phyloP scores from a whole-genome alignment of 2,329 filamentous ascomycete species.

The Cytospora leucostoma region DNA sequence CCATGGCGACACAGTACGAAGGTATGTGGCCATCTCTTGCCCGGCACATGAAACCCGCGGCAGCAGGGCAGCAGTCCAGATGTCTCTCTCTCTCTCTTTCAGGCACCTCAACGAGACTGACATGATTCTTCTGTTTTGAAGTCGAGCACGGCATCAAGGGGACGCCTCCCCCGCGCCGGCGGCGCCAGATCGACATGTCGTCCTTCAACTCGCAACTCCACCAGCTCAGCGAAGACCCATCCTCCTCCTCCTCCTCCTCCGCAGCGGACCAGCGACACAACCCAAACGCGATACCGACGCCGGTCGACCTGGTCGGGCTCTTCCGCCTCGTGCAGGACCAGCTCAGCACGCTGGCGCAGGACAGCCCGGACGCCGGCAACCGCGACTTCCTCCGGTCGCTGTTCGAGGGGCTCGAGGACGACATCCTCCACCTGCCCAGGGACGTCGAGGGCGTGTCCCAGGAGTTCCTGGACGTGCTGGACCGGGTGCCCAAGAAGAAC shows the following conservation, averaged over 20 bases:
- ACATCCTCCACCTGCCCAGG: constrained; percentile 55
- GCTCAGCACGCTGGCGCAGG: constrained; percentile 52
- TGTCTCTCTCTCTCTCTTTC: neutral
- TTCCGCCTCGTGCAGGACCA: constrained; percentile 63
- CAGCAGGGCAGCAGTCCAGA: constrained; percentile 9
- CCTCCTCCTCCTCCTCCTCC: constrained; percentile 36
- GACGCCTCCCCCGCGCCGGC: constrained; percentile 41
- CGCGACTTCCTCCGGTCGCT: constrained; percentile 53
- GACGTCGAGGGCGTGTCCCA: constrained; percentile 58
- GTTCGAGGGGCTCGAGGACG: constrained; percentile 48
- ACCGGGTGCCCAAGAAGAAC: constrained; percentile 55
- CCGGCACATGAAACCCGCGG: neutral
- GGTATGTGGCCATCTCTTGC: constrained; percentile 37
- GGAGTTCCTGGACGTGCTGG: constrained; percentile 60
- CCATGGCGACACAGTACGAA: constrained; percentile 61
- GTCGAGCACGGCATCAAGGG: constrained; percentile 66
- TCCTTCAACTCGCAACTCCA: constrained; percentile 61
- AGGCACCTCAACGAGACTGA: constrained; percentile 13
- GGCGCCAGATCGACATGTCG: constrained; percentile 64
- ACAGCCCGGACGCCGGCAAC: constrained; percentile 52
- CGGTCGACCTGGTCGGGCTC: constrained; percentile 58
- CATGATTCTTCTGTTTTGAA: constrained; percentile 34
- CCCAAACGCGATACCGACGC: constrained; percentile 60
- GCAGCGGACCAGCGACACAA: constrained; percentile 47
- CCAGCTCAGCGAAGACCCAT: constrained; percentile 44